Conservation (phyloP, 1,139 yeast genomes). For the Protomyces pachydermus region DNA sequence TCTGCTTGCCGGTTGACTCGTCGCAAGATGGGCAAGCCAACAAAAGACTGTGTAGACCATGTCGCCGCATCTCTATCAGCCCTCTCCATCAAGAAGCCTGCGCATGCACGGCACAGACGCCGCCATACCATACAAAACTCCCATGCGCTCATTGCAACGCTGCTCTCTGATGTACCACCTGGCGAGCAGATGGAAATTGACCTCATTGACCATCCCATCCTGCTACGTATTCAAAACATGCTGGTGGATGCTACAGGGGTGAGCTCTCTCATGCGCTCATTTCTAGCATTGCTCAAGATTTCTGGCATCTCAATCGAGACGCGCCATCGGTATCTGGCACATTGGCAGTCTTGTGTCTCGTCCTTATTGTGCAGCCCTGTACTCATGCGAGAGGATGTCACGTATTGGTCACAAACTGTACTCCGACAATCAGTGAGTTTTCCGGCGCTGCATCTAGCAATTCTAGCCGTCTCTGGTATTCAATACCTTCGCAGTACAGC, state of each 20-base stretch:
- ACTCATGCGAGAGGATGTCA: not conserved
- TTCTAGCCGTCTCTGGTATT: slow-evolving; percentile 9
- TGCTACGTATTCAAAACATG: slow-evolving; percentile 1
- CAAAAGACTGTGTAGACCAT: not conserved
- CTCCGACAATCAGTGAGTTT: not conserved
- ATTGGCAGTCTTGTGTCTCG: slow-evolving; percentile 3
- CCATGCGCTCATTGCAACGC: not conserved
- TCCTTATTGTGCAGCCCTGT: slow-evolving; percentile 3
- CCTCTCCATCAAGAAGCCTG: not conserved
- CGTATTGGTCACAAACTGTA: slow-evolving; percentile 1
- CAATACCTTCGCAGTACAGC: not conserved
- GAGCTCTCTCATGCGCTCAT: not conserved
- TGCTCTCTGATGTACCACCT: slow-evolving; percentile 4
- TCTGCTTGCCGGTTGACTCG: too few species aligned
- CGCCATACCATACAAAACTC: not conserved
- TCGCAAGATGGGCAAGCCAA: not conserved
- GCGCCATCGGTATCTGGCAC: not conserved
- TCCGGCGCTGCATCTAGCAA: slow-evolving; percentile 9
- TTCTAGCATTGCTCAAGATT: slow-evolving; percentile 1
- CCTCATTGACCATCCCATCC: not conserved
- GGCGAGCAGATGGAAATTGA: slow-evolving; percentile 5
- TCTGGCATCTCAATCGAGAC: not conserved
- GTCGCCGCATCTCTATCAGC: not conserved
- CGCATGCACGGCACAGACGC: not conserved
- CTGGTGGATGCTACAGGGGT: not conserved